Percentiles rank a stretch among this genome's conserved stretches.
These are phyloP conservation scores for Alternaria hordeiaustralica DNA, from an alignment of 2,329 filamentous ascomycete genomes.

Conservation along the genomic window DNA sequence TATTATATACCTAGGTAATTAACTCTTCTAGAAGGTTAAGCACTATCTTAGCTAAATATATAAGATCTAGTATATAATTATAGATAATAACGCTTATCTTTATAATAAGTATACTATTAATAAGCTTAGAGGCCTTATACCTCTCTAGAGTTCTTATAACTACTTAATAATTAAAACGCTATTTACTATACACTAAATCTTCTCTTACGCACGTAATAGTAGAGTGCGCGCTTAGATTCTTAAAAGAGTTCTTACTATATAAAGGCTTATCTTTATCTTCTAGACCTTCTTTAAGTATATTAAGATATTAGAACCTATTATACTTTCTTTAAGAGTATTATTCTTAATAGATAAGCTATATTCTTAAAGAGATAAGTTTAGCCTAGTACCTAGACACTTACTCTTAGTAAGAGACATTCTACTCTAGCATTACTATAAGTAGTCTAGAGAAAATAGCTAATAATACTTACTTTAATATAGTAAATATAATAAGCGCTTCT, in stretches of 20 bases:
- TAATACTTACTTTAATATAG: constrained; percentile 6
- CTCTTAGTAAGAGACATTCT: constrained; percentile 15
- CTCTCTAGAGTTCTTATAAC: constrained; percentile 12
- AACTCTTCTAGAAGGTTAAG: constrained; percentile 14
- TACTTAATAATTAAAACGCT: constrained; percentile 1
- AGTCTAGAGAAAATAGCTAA: neutral
- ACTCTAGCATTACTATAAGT: constrained; percentile 1
- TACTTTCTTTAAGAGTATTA: constrained; percentile 11
- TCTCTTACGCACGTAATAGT: constrained; percentile 7
- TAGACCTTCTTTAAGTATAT: constrained; percentile 18
- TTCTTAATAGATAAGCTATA: constrained; percentile 4
- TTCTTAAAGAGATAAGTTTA: constrained; percentile 4
- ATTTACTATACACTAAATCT: constrained; percentile 8
- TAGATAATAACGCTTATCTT: neutral
- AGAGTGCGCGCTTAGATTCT: constrained; percentile 5
- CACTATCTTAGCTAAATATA: constrained; percentile 12
- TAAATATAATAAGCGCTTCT: constrained; percentile 1
- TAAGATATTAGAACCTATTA: constrained; percentile 14
- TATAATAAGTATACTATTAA: constrained; percentile 15
- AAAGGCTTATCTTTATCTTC: constrained; percentile 10
- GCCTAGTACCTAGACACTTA: constrained; percentile 4
- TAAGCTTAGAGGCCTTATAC: constrained; percentile 9
- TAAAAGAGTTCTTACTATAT: constrained; percentile 8
- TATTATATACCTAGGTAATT: neutral
- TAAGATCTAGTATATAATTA: constrained; percentile 11